These are phyloP conservation scores for Globisporangium orthogonon DNA, from an alignment of 352 stramenopile genomes.

Conservation along the genomic window DNA sequence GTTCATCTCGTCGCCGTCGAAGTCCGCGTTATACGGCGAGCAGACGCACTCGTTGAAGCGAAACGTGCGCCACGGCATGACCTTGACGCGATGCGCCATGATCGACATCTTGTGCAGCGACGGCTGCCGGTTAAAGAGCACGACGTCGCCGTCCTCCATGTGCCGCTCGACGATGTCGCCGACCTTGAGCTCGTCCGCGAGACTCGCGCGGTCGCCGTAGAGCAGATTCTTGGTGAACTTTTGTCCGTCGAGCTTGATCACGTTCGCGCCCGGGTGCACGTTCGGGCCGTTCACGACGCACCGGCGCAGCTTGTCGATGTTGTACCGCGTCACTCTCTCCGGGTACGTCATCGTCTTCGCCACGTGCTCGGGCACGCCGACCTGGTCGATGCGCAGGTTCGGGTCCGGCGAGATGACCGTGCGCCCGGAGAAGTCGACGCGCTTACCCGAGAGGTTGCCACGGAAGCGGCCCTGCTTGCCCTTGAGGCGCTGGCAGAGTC, in stretches of 20 bases:
- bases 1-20: slow-evolving; percentile 99
- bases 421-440: slow-evolving; percentile 98
- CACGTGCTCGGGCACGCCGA: slow-evolving; percentile 93
- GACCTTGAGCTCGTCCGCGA: slow-evolving; percentile 93
- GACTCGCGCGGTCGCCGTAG: slow-evolving; percentile 92
- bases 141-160: slow-evolving; percentile 98
- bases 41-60: slow-evolving; percentile 99
- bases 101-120: slow-evolving; percentile 99
- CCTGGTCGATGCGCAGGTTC: slow-evolving; percentile 94
- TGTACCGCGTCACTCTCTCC: slow-evolving; percentile 96
- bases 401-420: slow-evolving; percentile 99
- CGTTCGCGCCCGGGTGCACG: slow-evolving; percentile 96
- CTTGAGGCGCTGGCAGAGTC: slow-evolving; percentile 97
- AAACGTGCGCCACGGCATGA: slow-evolving; percentile 98
- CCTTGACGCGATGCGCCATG: slow-evolving; percentile 91
- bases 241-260: slow-evolving; percentile 80
- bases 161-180: slow-evolving; percentile 99
- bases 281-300: slow-evolving; percentile 95
- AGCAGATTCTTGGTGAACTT: slow-evolving; percentile 89
- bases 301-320: slow-evolving; percentile 95
- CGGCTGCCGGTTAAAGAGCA: slow-evolving; percentile 99
- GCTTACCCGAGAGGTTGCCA: slow-evolving; percentile 98
- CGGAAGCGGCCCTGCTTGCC: slow-evolving; percentile 97
- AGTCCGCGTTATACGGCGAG: slow-evolving; percentile 99
- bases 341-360: slow-evolving; percentile 99